phyloP scores from a whole-genome alignment of 495 filamentous ascomycete species.

The Hypoxylon perforatum region DNA sequence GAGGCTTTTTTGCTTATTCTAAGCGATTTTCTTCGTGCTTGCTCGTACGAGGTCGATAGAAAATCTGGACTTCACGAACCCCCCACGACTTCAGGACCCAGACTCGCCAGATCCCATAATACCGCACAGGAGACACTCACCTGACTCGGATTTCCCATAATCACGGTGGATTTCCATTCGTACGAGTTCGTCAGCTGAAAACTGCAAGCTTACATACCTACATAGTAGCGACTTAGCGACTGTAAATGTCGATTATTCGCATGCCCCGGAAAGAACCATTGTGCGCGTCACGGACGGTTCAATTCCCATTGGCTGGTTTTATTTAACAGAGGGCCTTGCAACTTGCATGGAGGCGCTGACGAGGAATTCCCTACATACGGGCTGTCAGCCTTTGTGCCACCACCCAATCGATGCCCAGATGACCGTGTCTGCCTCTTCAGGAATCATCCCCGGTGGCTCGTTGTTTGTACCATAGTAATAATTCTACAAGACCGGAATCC shows the following conservation, averaged over 20 bases:
- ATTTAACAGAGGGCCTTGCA: constrained; percentile 15
- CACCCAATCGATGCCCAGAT: constrained; percentile 5
- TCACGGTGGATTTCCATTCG: background rate
- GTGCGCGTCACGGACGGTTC: constrained; percentile 7
- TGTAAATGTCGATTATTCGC: constrained; percentile 7
- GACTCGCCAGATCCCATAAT: background rate
- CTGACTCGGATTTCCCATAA: background rate
- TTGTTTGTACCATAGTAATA: constrained; percentile 24
- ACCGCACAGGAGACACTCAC: background rate
- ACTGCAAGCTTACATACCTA: background rate
- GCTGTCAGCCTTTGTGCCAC: constrained; percentile 24
- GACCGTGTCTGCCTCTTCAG: constrained; percentile 11
- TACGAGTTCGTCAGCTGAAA: constrained; percentile 1
- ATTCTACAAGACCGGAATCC: background rate
- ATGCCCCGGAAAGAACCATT: background rate
- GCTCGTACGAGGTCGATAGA: background rate
- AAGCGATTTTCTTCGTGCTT: constrained; percentile 1
- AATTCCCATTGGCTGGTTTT: constrained; percentile 28
- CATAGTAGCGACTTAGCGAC: no score
- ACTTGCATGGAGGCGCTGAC: constrained; percentile 30
- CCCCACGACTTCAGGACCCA: background rate
- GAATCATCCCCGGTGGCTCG: constrained; percentile 27
- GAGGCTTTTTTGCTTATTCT: constrained; percentile 13
- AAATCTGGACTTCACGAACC: constrained; percentile 21
- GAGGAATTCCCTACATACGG: constrained; percentile 10